phyloP scores from a whole-genome alignment of 495 filamentous ascomycete species.

The Filosporella fistucella region DNA sequence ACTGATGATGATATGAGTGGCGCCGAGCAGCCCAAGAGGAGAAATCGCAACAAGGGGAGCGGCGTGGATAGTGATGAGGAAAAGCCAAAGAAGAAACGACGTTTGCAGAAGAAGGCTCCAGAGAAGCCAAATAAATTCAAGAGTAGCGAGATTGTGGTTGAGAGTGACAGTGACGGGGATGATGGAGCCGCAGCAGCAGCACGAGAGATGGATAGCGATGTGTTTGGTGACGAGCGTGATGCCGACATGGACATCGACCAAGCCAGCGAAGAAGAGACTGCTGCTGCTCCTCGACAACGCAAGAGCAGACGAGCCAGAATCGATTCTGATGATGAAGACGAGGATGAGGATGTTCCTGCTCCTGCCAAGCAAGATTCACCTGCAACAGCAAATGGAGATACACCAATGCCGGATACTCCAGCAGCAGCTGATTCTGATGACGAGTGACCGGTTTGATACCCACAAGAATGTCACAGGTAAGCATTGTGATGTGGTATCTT shows the following conservation, averaged over 20 bases:
- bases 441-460: too few relatives aligned
- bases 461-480: too few relatives aligned
- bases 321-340: slow-evolving; percentile 26
- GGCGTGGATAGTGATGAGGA: slow-evolving; percentile 47
- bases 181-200: slow-evolving; percentile 35
- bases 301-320: slow-evolving; percentile 22
- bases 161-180: slow-evolving; percentile 60
- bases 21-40: slow-evolving; percentile 27
- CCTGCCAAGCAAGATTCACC: slow-evolving; percentile 19
- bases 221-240: slow-evolving; percentile 18
- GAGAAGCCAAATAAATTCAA: slow-evolving; percentile 60
- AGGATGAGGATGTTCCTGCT: slow-evolving; percentile 16
- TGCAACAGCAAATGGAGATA: slow-evolving; percentile 20
- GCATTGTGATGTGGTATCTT: too few relatives aligned
- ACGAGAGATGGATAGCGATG: slow-evolving; percentile 37
- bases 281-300: slow-evolving; percentile 15
- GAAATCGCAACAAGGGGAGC: slow-evolving; percentile 24
- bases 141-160: slow-evolving; percentile 73
- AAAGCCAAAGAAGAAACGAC: slow-evolving; percentile 54
- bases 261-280: slow-evolving; percentile 27
- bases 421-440: slow-evolving; percentile 18
- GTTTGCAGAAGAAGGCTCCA: slow-evolving; percentile 43
- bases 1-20: slow-evolving; percentile 41
- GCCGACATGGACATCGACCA: slow-evolving; percentile 24
- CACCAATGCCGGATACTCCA: slow-evolving; percentile 20